Conservation (phyloP, 1,284 basidiomycete species). For the Cutaneotrichosporon mucoides region DNA sequence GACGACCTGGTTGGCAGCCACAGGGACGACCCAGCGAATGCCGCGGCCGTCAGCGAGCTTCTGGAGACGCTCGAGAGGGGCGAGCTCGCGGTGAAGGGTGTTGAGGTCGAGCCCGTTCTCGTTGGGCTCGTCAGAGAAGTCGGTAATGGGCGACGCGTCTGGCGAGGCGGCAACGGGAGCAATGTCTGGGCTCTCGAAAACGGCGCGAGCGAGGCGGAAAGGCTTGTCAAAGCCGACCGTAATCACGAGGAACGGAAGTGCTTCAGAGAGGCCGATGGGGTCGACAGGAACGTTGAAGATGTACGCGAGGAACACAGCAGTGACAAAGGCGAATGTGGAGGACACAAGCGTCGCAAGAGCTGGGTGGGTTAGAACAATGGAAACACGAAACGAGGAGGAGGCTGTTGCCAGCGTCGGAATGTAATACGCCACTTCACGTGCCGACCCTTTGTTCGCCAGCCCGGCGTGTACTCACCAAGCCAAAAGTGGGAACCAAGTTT, state of each 20-base stretch:
- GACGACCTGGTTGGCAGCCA: constrained; percentile 76
- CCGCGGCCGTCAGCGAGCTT: constrained; percentile 47
- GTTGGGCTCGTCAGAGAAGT: constrained; percentile 22
- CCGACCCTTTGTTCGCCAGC: background rate
- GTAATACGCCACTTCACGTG: background rate
- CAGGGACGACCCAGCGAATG: constrained; percentile 54
- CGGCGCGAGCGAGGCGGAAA: constrained; percentile 80
- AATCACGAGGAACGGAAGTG: constrained; percentile 94
- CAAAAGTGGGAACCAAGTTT: constrained; percentile 84
- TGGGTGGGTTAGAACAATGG: constrained; percentile 24
- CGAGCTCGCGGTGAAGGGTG: constrained; percentile 45
- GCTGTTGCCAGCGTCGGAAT: background rate
- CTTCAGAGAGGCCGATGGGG: constrained; percentile 84
- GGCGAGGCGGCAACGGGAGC: constrained; percentile 53
- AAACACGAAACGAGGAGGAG: background rate
- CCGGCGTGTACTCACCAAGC: constrained; percentile 56
- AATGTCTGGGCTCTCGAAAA: constrained; percentile 79
- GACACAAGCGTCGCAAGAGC: constrained; percentile 78
- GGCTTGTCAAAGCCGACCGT: constrained; percentile 98
- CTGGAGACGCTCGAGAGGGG: constrained; percentile 46
- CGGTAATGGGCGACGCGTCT: constrained; percentile 29
- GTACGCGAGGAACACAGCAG: constrained; percentile 79
- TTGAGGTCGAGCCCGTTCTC: constrained; percentile 41
- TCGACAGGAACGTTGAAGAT: constrained; percentile 82
- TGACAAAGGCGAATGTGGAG: constrained; percentile 79